Percentiles rank a stretch among this genome's conserved stretches.
Evolutionary conservation across 306 rosid genomes (phyloP).

Genomic region (Dalbergia cochinchinensis): DNA sequence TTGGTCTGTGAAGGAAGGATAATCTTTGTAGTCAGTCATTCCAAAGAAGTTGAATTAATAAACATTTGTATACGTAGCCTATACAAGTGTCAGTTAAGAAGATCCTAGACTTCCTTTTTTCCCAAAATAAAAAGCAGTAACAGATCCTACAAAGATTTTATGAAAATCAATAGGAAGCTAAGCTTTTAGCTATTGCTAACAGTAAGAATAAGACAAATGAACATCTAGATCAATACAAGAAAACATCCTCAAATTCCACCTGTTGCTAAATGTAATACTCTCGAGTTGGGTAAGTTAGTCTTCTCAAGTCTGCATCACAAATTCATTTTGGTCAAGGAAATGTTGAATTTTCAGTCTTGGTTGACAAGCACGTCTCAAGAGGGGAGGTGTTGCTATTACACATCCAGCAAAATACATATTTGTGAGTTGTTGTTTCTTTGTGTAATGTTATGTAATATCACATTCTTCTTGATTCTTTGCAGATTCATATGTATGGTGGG

Average conservation of each 20-base stretch:
- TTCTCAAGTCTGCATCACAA: slow-evolving; percentile 11
- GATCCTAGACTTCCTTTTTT: slow-evolving; percentile 4
- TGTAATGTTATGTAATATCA: slow-evolving; percentile 34
- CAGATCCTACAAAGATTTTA: slow-evolving; percentile 4
- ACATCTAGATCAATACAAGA: neutral
- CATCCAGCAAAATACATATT: neutral
- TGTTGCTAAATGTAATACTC: slow-evolving; percentile 11
- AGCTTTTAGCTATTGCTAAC: neutral
- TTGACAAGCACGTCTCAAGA: slow-evolving; percentile 17
- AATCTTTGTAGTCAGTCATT: slow-evolving; percentile 10
- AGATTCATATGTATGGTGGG: slow-evolving; percentile 99
- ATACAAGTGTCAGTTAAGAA: slow-evolving; percentile 26
- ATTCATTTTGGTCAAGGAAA: slow-evolving; percentile 27
- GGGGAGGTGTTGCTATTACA: neutral
- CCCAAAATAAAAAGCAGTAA: neutral
- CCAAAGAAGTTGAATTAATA: slow-evolving; percentile 25
- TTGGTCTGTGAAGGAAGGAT: slow-evolving; percentile 10
- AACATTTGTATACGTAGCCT: slow-evolving; percentile 21
- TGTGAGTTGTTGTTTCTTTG: slow-evolving; percentile 13
- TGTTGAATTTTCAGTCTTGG: slow-evolving; percentile 11
- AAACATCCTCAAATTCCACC: slow-evolving; percentile 13
- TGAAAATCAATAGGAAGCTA: neutral
- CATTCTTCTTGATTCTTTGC: slow-evolving; percentile 45
- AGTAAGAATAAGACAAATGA: neutral
- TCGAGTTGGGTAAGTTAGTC: neutral